These are phyloP conservation scores for Amyloporia xantha DNA, from an alignment of 768 basidiomycete species.

Conservation along the genomic window DNA sequence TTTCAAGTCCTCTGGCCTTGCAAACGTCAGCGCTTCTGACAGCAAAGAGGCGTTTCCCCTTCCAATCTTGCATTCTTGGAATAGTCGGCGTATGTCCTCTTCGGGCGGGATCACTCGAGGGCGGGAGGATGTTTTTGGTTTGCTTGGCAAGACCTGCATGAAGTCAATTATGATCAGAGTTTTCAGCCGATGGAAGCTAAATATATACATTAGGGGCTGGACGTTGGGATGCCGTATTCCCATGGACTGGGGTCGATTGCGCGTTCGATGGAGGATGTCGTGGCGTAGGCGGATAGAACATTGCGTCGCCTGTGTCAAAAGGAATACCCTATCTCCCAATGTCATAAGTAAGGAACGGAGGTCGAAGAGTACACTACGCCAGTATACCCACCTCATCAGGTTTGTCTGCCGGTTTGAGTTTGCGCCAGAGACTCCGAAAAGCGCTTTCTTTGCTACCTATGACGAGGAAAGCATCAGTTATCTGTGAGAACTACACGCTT, in stretches of 20 bases:
- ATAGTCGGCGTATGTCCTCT: constrained; percentile 77
- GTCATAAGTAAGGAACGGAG: not conserved
- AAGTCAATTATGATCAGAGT: not conserved
- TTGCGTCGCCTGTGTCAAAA: constrained; percentile 70
- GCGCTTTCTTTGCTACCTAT: constrained; percentile 33
- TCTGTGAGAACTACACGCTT: too few relatives aligned
- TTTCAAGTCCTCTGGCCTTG: constrained; percentile 64
- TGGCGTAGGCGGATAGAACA: constrained; percentile 64
- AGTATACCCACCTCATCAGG: constrained; percentile 59
- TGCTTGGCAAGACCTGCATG: constrained; percentile 7
- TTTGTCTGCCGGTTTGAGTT: constrained; percentile 72
- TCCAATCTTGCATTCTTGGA: constrained; percentile 82
- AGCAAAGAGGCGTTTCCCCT: constrained; percentile 75
- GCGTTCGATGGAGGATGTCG: constrained; percentile 9
- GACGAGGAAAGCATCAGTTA: not conserved
- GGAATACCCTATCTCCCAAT: constrained; percentile 57
- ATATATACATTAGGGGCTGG: constrained; percentile 13
- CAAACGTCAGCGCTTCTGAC: constrained; percentile 60
- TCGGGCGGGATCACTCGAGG: constrained; percentile 59
- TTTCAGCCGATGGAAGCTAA: not conserved
- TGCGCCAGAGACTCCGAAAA: constrained; percentile 72
- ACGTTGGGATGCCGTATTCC: constrained; percentile 2
- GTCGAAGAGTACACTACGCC: not conserved
- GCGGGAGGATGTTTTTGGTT: constrained; percentile 22
- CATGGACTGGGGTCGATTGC: not conserved